phyloP scores from a whole-genome alignment of 768 basidiomycete genomes.

The Symmetrospora coprosmae region DNA sequence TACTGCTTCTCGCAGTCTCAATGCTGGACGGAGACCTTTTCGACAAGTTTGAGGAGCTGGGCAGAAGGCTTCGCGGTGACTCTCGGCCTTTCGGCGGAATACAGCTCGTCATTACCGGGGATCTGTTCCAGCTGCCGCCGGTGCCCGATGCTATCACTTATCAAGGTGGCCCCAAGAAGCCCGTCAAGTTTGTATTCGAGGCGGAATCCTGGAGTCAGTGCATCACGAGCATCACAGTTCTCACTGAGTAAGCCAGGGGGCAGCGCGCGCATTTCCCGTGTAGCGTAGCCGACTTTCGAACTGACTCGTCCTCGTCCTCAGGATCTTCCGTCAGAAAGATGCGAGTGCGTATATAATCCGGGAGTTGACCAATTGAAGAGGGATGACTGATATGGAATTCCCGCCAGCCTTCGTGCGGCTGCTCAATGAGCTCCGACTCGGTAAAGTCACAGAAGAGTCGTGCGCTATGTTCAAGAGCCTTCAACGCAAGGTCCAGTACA shows the following conservation, averaged over 20 bases:
- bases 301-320: constrained; percentile 73
- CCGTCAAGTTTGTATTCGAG: constrained; percentile 72
- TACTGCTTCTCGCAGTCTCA: constrained; percentile 50
- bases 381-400: not conserved
- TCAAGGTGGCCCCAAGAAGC: not conserved
- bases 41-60: constrained; percentile 45
- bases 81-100: constrained; percentile 82
- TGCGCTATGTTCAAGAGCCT: constrained; percentile 54
- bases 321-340: constrained; percentile 88
- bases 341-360: constrained; percentile 46
- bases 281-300: constrained; percentile 33
- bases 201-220: constrained; percentile 57
- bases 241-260: constrained; percentile 3
- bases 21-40: constrained; percentile 81
- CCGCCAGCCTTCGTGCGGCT: constrained; percentile 71
- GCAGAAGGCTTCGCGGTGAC: constrained; percentile 47
- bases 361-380: not conserved
- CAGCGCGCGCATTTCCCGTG: too few relatives aligned
- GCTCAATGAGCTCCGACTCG: constrained; percentile 96
- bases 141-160: constrained; percentile 54
- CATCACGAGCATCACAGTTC: not conserved
- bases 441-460: constrained; percentile 50
- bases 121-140: constrained; percentile 96
- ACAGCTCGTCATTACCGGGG: constrained; percentile 86
- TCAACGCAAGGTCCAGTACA: constrained; percentile 54